Evolutionary conservation across 2,329 filamentous ascomycete genomes (phyloP), one percentile per base, ranked within the genome.

Genomic region (Camillea tinctor): DNA sequence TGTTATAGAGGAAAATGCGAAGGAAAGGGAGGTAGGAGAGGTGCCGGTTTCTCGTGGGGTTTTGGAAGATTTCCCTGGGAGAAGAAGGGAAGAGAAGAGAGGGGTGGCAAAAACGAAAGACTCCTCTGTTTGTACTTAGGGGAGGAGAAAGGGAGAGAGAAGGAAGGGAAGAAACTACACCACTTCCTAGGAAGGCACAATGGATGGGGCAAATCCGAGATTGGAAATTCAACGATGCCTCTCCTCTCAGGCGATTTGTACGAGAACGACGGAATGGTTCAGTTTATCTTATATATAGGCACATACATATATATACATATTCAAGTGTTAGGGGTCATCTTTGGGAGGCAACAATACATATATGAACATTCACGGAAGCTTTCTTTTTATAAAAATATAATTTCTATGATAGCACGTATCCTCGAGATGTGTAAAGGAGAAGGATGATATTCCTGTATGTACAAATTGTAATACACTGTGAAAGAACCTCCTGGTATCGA

Each of bases 1-100:
- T 75, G 71, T 62, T 81, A 64, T 82, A 69, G 79, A 53, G 44
- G 17, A 4, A 17, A 40, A 48, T 23, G 54, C 4, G 9, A 49
- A 26, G 40, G 54, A 21, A 57, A 50, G 20, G 23, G 40, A 54
- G 20, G 9, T 20, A 20, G 50, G 30, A 23, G 19, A 52, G 19
- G 30, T 50, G n/a, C n/a, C n/a, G n/a, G n/a, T n/a, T n/a, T n/a
- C n/a, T n/a, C n/a, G n/a, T n/a, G n/a, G n/a, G n/a, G n/a, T n/a
- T n/a, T n/a, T n/a, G n/a, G n/a, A n/a, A n/a, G n/a, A n/a, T n/a
- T n/a, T n/a, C n/a, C n/a, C n/a, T n/a, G n/a, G n/a, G n/a, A n/a
- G n/a, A n/a, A n/a, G n/a, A n/a, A n/a, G n/a, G n/a, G n/a, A n/a
- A n/a, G n/a, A n/a, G n/a, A n/a, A n/a, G n/a, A n/a, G n/a, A n/a